Evolutionary conservation across 75 land plant species (phyloP).

Genomic region (Chamaecyparis obtusa): DNA sequence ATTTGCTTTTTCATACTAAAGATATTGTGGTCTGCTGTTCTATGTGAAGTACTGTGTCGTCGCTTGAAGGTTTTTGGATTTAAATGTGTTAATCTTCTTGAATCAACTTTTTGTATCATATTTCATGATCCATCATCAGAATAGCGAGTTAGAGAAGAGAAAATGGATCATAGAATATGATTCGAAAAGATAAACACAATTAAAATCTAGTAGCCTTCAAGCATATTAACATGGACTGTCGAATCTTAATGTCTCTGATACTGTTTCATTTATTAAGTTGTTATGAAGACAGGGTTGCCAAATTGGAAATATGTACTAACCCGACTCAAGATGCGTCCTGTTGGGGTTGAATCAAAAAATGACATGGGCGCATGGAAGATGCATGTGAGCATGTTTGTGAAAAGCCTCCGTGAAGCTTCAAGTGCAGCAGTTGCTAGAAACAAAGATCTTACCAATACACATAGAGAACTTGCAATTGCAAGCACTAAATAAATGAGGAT

Average conservation of each 20-base stretch:
- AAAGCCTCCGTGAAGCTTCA: constrained; percentile 59
- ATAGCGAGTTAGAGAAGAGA: too few species aligned
- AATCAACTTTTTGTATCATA: too few species aligned
- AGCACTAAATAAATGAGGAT: constrained; percentile 51
- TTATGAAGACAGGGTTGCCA: not conserved
- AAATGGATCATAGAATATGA: too few species aligned
- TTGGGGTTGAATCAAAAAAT: constrained; percentile 85
- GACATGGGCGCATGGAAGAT: constrained; percentile 80
- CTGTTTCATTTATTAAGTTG: not conserved
- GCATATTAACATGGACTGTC: too few species aligned
- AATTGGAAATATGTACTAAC: constrained; percentile 30
- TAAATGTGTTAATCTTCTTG: too few species aligned
- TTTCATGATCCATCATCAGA: too few species aligned
- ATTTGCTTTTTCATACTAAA: not conserved
- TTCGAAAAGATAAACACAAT: too few species aligned
- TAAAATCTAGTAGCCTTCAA: too few species aligned
- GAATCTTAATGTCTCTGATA: not conserved
- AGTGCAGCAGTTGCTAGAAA: constrained; percentile 54
- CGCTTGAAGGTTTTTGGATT: too few species aligned
- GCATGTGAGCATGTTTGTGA: constrained; percentile 45
- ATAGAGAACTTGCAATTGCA: constrained; percentile 52
- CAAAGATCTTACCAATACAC: constrained; percentile 52
- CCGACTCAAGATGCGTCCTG: constrained; percentile 71
- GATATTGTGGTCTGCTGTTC: too few species aligned
- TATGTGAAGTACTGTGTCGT: too few species aligned